phyloP scores from a whole-genome alignment of 129 eudicot genomes.

The Flaveria ramosissima region DNA sequence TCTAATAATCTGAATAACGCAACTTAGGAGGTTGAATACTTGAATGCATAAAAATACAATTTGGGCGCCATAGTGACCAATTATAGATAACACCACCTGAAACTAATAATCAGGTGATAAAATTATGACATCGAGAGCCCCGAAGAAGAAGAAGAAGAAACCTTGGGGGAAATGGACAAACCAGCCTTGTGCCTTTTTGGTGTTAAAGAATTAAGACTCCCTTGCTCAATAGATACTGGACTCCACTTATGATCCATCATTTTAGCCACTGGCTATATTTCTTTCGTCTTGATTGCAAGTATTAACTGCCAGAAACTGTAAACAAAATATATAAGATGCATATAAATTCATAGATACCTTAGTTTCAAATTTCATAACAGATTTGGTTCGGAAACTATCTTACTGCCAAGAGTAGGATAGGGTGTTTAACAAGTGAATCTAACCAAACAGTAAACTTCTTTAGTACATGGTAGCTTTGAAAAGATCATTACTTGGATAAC shows the following conservation, averaged over 20 bases:
- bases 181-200: constrained; percentile 73
- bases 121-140: background rate
- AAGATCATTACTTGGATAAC: constrained; percentile 8
- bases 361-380: background rate
- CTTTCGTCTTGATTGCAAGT: constrained; percentile 22
- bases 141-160: constrained; percentile 19
- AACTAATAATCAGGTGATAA: background rate
- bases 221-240: constrained; percentile 62
- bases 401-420: background rate
- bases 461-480: background rate
- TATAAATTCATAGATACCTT: background rate
- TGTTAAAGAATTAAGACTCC: constrained; percentile 56
- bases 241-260: constrained; percentile 86
- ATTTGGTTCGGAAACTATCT: constrained; percentile 1
- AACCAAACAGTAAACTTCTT: background rate
- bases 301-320: constrained; percentile 14
- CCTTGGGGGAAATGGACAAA: constrained; percentile 74
- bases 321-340: constrained; percentile 1
- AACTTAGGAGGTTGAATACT: background rate
- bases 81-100: background rate
- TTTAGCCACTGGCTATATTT: constrained; percentile 24
- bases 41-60: background rate
- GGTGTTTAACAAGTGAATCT: background rate
- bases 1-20: background rate
- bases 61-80: background rate